phyloP scores from a whole-genome alignment of 1,139 yeast species.

The Candida sanyaensis region DNA sequence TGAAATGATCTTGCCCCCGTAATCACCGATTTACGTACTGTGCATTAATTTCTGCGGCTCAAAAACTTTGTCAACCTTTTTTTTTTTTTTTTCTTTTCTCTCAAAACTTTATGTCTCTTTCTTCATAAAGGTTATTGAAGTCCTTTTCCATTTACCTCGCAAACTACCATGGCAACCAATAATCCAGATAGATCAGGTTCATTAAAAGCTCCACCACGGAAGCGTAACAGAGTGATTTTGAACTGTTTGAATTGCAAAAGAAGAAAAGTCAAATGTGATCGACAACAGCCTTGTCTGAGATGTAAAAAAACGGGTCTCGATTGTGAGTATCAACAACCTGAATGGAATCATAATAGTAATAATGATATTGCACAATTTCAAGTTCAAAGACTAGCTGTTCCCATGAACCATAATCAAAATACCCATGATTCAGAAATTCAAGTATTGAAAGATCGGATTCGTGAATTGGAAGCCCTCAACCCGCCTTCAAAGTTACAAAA shows the following conservation, averaged over 20 bases:
- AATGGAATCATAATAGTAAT: constrained; percentile 14
- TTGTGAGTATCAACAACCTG: constrained; percentile 33
- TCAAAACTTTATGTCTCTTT: background rate
- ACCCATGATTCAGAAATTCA: background rate
- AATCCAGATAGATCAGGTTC: background rate
- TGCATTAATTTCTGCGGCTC: too few relatives aligned
- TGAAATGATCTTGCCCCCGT: background rate
- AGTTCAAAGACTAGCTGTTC: constrained; percentile 4
- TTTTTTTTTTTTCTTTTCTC: too few relatives aligned
- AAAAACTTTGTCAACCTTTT: background rate
- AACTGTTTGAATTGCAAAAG: constrained; percentile 43
- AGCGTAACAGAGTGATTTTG: constrained; percentile 15
- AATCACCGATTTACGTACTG: background rate
- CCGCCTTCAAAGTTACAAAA: background rate
- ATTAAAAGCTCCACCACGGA: background rate
- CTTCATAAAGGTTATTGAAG: background rate
- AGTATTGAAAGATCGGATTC: constrained; percentile 6
- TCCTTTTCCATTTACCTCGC: background rate
- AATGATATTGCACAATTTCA: constrained; percentile 3
- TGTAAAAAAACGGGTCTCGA: constrained; percentile 28
- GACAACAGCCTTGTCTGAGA: constrained; percentile 31
- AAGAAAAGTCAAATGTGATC: constrained; percentile 41
- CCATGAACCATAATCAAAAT: background rate
- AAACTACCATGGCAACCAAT: too few relatives aligned
- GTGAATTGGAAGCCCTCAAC: constrained; percentile 8